Conservation (phyloP, 192 early-diverging fungal species). For the Coemansia sp. region DNA sequence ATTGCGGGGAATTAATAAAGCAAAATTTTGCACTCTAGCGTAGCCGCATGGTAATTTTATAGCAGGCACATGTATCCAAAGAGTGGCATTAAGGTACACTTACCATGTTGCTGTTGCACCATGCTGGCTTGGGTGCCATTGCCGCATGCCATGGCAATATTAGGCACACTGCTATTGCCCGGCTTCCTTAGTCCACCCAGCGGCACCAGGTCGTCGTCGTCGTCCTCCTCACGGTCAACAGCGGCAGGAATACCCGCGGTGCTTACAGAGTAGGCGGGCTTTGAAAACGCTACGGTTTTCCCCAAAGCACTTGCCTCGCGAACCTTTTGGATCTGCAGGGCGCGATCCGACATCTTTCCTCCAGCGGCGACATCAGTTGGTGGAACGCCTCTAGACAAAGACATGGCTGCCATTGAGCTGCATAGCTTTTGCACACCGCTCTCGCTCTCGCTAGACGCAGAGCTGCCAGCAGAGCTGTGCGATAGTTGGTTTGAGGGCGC, state of each 20-base stretch:
- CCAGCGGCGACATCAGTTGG: background rate
- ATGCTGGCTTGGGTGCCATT: background rate
- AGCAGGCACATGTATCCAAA: background rate
- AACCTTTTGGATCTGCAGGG: constrained; percentile 33
- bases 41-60: background rate
- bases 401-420: constrained; percentile 31
- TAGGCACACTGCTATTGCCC: background rate
- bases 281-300: constrained; percentile 17
- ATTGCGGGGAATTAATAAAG: background rate
- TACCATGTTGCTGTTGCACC: background rate
- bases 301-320: constrained; percentile 47
- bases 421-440: constrained; percentile 19
- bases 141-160: background rate
- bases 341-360: constrained; percentile 26
- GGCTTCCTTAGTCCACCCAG: constrained; percentile 33
- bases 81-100: background rate
- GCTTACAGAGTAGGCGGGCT: background rate
- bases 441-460: constrained; percentile 35
- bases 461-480: constrained; percentile 27
- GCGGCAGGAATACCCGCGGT: background rate
- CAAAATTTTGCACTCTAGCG: too few relatives aligned
- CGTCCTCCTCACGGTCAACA: constrained; percentile 10
- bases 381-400: constrained; percentile 6
- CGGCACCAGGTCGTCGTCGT: constrained; percentile 30
- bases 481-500: constrained; percentile 3